These are phyloP conservation scores for Eruca vesicaria DNA, from an alignment of 441 rosid genomes.

Conservation along the genomic window DNA sequence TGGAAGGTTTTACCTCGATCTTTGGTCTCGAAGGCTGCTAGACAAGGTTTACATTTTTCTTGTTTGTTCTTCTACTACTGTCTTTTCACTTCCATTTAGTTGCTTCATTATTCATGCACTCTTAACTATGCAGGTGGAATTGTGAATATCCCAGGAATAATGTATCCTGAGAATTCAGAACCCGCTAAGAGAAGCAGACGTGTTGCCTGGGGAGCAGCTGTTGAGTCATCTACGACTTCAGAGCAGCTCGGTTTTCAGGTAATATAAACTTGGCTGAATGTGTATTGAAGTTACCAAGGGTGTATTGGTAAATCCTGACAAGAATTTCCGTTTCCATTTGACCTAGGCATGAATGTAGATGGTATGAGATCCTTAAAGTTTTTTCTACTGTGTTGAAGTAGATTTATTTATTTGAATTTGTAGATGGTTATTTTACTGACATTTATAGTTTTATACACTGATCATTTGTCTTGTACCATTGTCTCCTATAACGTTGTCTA, in stretches of 20 bases:
- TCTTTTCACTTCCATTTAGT: constrained; percentile 33
- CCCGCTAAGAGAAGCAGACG: constrained; percentile 77
- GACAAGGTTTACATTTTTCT: constrained; percentile 66
- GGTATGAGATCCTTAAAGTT: background rate
- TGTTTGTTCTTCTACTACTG: constrained; percentile 19
- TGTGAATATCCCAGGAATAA: constrained; percentile 66
- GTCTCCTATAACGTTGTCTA: constrained; percentile 2
- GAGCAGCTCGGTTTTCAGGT: constrained; percentile 97
- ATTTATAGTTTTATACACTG: constrained; percentile 5
- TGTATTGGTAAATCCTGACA: background rate
- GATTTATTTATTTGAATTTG: background rate
- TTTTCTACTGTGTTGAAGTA: background rate
- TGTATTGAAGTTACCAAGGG: background rate
- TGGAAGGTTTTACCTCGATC: constrained; percentile 82
- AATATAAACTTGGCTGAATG: constrained; percentile 9
- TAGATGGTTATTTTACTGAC: constrained; percentile 8
- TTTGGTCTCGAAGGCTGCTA: constrained; percentile 80
- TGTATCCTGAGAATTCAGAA: constrained; percentile 90
- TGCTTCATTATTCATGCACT: constrained; percentile 35
- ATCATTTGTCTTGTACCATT: constrained; percentile 1
- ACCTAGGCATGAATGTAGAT: constrained; percentile 6
- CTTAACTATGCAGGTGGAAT: constrained; percentile 74
- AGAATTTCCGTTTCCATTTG: constrained; percentile 4
- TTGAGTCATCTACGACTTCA: constrained; percentile 72
- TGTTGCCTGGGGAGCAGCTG: constrained; percentile 92